These are phyloP conservation scores for Lichina pygmaea DNA, from an alignment of 495 filamentous ascomycete species.

Conservation along the genomic window DNA sequence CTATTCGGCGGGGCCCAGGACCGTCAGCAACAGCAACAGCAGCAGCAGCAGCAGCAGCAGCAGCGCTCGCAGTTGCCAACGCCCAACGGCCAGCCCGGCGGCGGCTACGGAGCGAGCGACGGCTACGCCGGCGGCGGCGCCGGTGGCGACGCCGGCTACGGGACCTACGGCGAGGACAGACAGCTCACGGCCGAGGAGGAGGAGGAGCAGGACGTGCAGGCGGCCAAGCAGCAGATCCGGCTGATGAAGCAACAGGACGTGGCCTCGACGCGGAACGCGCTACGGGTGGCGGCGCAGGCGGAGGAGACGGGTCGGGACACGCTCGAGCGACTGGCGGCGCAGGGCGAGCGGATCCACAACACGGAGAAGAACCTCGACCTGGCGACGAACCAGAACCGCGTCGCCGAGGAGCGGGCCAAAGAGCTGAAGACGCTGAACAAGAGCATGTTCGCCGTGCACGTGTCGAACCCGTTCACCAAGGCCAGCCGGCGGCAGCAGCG, in stretches of 20 bases:
- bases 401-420: slow-evolving; percentile 47
- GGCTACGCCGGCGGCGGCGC: slow-evolving; percentile 5
- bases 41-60: slow-evolving; percentile 18
- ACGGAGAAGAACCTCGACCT: slow-evolving; percentile 50
- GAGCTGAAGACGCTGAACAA: slow-evolving; percentile 55
- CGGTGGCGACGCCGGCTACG: slow-evolving; percentile 17
- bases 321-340: slow-evolving; percentile 39
- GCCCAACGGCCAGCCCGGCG: slow-evolving; percentile 15
- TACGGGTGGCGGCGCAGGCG: slow-evolving; percentile 36
- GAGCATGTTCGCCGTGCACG: slow-evolving; percentile 61
- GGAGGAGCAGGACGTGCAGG: slow-evolving; percentile 38
- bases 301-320: slow-evolving; percentile 46
- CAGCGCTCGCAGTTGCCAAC: slow-evolving; percentile 17
- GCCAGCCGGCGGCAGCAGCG: slow-evolving; percentile 25
- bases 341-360: slow-evolving; percentile 54
- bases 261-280: slow-evolving; percentile 38
- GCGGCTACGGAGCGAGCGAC: slow-evolving; percentile 8
- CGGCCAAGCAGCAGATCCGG: slow-evolving; percentile 45
- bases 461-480: slow-evolving; percentile 45
- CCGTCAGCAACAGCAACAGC: slow-evolving; percentile 17
- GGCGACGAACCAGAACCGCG: slow-evolving; percentile 33
- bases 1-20: slow-evolving; percentile 39
- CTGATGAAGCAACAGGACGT: slow-evolving; percentile 54
- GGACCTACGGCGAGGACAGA: slow-evolving; percentile 26
- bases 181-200: slow-evolving; percentile 53